Conservation (phyloP, 2,329 filamentous ascomycete genomes). For the Parastagonospora avenae region DNA sequence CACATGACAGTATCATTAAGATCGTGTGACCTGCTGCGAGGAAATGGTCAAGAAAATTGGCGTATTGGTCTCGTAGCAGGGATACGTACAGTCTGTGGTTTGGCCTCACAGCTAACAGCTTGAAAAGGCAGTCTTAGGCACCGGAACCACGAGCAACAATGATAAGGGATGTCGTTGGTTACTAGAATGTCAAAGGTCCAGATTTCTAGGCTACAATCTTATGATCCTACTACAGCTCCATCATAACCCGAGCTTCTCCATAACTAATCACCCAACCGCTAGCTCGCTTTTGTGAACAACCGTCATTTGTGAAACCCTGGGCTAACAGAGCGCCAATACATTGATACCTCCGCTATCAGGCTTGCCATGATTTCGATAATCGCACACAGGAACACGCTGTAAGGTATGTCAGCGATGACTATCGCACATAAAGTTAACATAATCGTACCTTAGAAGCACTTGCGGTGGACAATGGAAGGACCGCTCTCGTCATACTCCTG, state of each 20-base stretch:
- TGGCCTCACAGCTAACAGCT: no score
- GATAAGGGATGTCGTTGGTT: slow-evolving; percentile 20
- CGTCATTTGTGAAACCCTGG: slow-evolving; percentile 40
- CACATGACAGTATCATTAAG: neutral
- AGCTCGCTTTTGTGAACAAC: slow-evolving; percentile 48
- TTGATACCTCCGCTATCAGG: slow-evolving; percentile 44
- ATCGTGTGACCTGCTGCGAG: neutral
- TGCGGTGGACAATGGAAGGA: slow-evolving; percentile 99
- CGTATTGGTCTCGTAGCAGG: no score
- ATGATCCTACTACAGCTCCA: slow-evolving; percentile 41
- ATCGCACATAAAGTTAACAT: slow-evolving; percentile 1
- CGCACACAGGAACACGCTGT: slow-evolving; percentile 42
- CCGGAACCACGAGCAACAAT: neutral
- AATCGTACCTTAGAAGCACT: slow-evolving; percentile 94
- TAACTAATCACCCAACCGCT: slow-evolving; percentile 45
- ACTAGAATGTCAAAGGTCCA: slow-evolving; percentile 41
- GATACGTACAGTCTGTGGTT: no score
- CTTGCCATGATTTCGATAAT: slow-evolving; percentile 45
- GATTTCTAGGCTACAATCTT: slow-evolving; percentile 49
- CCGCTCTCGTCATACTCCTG: slow-evolving; percentile 99
- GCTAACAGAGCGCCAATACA: slow-evolving; percentile 44
- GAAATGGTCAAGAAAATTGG: neutral
- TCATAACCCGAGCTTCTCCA: slow-evolving; percentile 43
- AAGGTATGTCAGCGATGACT: slow-evolving; percentile 27
- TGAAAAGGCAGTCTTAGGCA: neutral